These are phyloP conservation scores for Fusarium brevicatenulatum DNA, from an alignment of 2,329 filamentous ascomycete genomes.

Conservation along the genomic window DNA sequence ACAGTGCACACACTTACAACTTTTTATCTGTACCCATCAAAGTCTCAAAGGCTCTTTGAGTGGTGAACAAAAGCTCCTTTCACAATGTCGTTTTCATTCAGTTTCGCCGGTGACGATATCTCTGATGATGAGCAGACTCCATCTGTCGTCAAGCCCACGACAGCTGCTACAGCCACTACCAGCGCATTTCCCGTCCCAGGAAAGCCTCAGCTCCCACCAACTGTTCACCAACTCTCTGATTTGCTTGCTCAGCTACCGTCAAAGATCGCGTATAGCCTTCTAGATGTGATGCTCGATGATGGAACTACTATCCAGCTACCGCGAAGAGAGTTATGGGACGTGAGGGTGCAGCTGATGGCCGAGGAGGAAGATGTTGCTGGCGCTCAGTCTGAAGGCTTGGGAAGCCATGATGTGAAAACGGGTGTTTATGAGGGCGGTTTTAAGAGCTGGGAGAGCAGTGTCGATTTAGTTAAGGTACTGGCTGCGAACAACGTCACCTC, in stretches of 20 bases:
- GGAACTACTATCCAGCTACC: slow-evolving; percentile 67
- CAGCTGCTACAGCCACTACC: slow-evolving; percentile 39
- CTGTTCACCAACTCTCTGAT: slow-evolving; percentile 59
- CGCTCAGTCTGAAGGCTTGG: slow-evolving; percentile 59
- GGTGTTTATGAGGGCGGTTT: slow-evolving; percentile 89
- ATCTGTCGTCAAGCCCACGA: slow-evolving; percentile 31
- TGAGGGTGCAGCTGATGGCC: slow-evolving; percentile 83
- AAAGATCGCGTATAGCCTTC: slow-evolving; percentile 74
- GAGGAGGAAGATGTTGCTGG: slow-evolving; percentile 64
- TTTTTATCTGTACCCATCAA: slow-evolving; percentile 26
- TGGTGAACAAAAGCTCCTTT: slow-evolving; percentile 5
- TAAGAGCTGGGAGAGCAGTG: slow-evolving; percentile 89
- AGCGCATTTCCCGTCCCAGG: slow-evolving; percentile 70
- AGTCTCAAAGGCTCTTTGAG: neutral
- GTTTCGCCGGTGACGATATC: slow-evolving; percentile 73
- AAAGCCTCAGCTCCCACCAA: slow-evolving; percentile 67
- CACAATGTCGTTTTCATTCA: slow-evolving; percentile 66
- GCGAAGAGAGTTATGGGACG: slow-evolving; percentile 82
- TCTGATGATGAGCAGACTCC: slow-evolving; percentile 53
- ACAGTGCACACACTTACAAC: slow-evolving; percentile 42
- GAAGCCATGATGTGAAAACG: slow-evolving; percentile 78
- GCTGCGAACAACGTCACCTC: slow-evolving; percentile 54
- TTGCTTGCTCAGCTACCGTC: slow-evolving; percentile 73
- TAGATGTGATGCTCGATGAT: slow-evolving; percentile 68
- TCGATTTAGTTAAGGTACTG: slow-evolving; percentile 80